phyloP scores from a whole-genome alignment of 2,329 filamentous ascomycete species.

The Colletotrichum tropicale region DNA sequence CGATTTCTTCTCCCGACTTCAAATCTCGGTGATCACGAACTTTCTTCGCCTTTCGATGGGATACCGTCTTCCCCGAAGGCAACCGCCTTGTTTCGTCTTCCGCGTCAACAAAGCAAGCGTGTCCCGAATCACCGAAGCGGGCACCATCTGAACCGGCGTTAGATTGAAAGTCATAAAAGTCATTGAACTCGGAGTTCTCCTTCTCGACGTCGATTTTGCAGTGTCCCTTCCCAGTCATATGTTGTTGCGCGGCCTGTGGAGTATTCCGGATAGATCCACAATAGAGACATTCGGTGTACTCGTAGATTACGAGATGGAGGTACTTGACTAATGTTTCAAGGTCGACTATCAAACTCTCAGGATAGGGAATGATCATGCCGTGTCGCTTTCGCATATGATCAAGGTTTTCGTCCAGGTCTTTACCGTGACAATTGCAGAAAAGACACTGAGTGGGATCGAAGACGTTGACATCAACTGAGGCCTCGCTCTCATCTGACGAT shows the following conservation, averaged over 20 bases:
- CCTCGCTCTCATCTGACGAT: neutral
- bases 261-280: conserved; percentile 25
- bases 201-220: neutral
- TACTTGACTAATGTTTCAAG: neutral
- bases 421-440: neutral
- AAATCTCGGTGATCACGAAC: neutral
- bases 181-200: neutral
- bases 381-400: neutral
- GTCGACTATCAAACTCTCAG: neutral
- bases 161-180: conserved; percentile 32
- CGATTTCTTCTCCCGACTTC: too few relatives aligned
- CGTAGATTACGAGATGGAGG: neutral
- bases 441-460: neutral
- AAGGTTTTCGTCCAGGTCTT: neutral
- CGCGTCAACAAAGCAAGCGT: neutral
- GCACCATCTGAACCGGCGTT: neutral
- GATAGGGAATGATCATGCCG: neutral
- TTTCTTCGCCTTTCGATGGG: conserved; percentile 22
- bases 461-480: neutral
- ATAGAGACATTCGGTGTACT: neutral
- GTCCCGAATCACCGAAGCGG: neutral
- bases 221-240: conserved; percentile 54
- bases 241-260: conserved; percentile 51
- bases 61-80: conserved; percentile 38
- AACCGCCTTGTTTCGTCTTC: conserved; percentile 34